Conservation (phyloP, 805 yeast genomes). For the Saturnispora zaruensis region DNA sequence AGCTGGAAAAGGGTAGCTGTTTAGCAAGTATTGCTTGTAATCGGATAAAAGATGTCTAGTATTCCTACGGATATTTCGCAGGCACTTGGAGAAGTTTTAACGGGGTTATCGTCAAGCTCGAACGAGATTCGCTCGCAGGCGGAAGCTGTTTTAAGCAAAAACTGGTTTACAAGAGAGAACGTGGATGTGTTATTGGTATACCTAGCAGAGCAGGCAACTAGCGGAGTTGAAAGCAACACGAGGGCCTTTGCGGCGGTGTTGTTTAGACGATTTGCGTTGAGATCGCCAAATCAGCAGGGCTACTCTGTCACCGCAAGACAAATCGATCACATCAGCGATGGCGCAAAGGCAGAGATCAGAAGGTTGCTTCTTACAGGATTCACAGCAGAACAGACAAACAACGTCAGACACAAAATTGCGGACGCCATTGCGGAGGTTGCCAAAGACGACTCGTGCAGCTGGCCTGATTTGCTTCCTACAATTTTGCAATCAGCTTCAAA, state of each 20-base stretch:
- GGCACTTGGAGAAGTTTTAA: constrained; percentile 47
- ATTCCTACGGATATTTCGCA: constrained; percentile 55
- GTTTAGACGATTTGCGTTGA: constrained; percentile 77
- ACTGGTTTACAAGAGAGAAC: constrained; percentile 64
- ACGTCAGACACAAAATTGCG: constrained; percentile 82
- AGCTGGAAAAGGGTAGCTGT: neutral
- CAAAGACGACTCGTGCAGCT: constrained; percentile 49
- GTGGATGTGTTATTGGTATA: constrained; percentile 67
- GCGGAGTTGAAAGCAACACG: constrained; percentile 50
- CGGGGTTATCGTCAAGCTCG: constrained; percentile 71
- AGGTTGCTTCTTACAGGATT: constrained; percentile 65
- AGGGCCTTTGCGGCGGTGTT: constrained; percentile 77
- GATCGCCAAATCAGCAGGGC: constrained; percentile 60
- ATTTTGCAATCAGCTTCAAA: constrained; percentile 51
- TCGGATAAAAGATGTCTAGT: constrained; percentile 28
- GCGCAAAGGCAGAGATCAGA: constrained; percentile 56
- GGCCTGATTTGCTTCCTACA: constrained; percentile 77
- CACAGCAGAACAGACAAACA: constrained; percentile 53
- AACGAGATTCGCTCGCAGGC: constrained; percentile 67
- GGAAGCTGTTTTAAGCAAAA: constrained; percentile 59
- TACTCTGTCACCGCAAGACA: constrained; percentile 65
- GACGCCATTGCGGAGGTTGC: constrained; percentile 94
- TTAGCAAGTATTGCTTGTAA: neutral
- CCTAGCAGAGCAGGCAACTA: constrained; percentile 69
- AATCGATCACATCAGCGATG: constrained; percentile 57